Base-by-base conservation (phyloP, 1,284 basidiomycete species). In the Fereydounia khargensis region DNA sequence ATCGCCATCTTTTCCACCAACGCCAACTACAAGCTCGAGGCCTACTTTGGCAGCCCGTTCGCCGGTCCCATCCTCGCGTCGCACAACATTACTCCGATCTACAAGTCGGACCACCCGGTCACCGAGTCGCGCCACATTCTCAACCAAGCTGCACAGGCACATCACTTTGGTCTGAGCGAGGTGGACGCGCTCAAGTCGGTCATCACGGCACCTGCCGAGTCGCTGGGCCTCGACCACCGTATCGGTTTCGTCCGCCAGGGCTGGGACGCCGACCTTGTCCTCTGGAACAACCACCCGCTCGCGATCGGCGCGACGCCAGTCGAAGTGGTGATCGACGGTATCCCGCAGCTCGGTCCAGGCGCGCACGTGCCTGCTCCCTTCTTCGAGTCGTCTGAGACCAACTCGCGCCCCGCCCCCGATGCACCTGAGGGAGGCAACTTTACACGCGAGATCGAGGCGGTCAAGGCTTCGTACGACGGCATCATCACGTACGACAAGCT, bases 271-370 rank as follows among this genome's bases (percentile, higher is more conserved):
- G 87, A 91, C 74, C 62, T 92, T n/a, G 88, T 91, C 14, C 80
- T 92, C 4, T 92, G 90, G 89, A 88, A 91, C 62, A 85, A 83
- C 18, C 89, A 90, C 76, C 89, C 89, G 0, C 81, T 92, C 21
- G 82, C 47, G 9, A 53, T 76, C 10, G 80, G 80, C n/a, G 79
- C 81, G 0, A 81, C 80, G 1, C 81, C 81, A 1, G 74, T 77
- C 20, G 79, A 81, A 53, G 80, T 81, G 79, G 65, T 87, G 82
- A 65, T 90, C 82, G 67, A 82, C 77, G 81, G 81, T 18, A 79
- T 80, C 28, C 58, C 77, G 0, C 81, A 82, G 58, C 47, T 78
- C 14, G 51, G 51, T 3, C 23, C 18, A 8, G 31, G 42, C 34
- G 57, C 57, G 6, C 38, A 41, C 32, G 39, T 48, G 14, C 57